Base-by-base conservation (phyloP, 805 yeast genomes). In the Saccharomycopsis synnaedendra region DNA sequence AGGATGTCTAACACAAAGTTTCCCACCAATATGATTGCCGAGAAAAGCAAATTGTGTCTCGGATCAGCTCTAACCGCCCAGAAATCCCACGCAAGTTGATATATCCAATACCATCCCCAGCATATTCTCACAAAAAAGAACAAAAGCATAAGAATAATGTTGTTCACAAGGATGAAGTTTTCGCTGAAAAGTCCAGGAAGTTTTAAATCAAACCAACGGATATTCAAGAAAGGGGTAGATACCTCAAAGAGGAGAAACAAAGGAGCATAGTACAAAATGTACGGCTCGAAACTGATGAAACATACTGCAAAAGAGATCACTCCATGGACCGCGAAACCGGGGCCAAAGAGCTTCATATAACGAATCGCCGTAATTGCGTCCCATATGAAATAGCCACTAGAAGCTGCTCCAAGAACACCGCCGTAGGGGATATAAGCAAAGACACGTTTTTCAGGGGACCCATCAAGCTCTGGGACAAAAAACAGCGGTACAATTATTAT, bases 331-430 rank as follows among this genome's bases (percentile, higher is more conserved):
- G 86, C 65, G 65, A 76, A 81, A 51, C 85, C 80, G 47, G 75
- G 41, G 41, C 95, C 86, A 67, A 80, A 75, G 60, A 76, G 61
- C 32, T 68, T 65, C 52, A 72, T 75, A 64, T 84, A 72, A 42
- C 63, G 63, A 4, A 74, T 28, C 54, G 95, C 85, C 54, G 84
- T 80, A 47, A 68, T 61, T 40, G 78, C 57, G 63, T 88, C 97
- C 97, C 97, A 88, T 19, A 82, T 54, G 59, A 88, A 88, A 65
- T 88, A 88, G 3, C 96, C 96, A 11, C 70, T 58, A 4, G 93
- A 81, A 52, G 77, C 60, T 2, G 90, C 69, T 9, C 76, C 67
- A 5, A 82, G 80, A 38, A 86, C 65, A 1, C 83, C 88, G 2
- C 77, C 77, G 61, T 78, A 86, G 8, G 84, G 85, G 43, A 80